Conservation (phyloP, 768 basidiomycete species). For the Filobasidium floriforme region DNA sequence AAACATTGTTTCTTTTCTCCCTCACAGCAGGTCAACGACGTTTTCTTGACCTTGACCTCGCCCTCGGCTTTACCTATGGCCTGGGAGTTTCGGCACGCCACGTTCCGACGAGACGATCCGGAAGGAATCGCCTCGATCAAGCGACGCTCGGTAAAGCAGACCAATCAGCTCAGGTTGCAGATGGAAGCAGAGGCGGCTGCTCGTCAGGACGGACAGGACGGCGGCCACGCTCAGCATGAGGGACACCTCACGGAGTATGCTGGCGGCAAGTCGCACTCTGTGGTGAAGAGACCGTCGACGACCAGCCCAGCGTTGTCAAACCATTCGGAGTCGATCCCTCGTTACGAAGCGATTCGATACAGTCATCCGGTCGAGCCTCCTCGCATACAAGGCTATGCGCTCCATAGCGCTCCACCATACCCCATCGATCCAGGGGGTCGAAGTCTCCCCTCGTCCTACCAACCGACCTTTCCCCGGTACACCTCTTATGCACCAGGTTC, state of each 20-base stretch:
- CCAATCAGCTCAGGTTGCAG: conserved; percentile 2
- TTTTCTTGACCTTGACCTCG: conserved; percentile 32
- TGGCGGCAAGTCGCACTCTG: background rate
- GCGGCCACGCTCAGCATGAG: background rate
- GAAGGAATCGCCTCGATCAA: conserved; percentile 40
- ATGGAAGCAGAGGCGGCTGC: background rate
- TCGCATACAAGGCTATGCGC: too few species aligned
- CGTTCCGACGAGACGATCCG: conserved; percentile 43
- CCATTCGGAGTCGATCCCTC: background rate
- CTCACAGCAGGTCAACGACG: conserved; percentile 38
- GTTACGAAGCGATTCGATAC: too few species aligned
- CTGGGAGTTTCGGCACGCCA: conserved; percentile 45
- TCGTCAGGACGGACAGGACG: background rate
- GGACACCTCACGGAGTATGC: background rate
- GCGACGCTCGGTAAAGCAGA: conserved; percentile 22
- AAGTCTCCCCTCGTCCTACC: too few species aligned
- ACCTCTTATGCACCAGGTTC: too few species aligned
- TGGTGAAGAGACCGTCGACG: background rate
- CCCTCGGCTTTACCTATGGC: conserved; percentile 38
- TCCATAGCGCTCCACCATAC: too few species aligned
- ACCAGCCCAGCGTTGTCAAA: background rate
- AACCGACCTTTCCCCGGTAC: too few species aligned
- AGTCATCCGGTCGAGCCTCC: too few species aligned
- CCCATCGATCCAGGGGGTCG: too few species aligned
- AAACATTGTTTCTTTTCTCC: background rate